Percentiles rank a stretch among this genome's conserved stretches.
These are phyloP conservation scores for Xanthoceras sorbifolium DNA, from an alignment of 345 rosid genomes.

Conservation along the genomic window DNA sequence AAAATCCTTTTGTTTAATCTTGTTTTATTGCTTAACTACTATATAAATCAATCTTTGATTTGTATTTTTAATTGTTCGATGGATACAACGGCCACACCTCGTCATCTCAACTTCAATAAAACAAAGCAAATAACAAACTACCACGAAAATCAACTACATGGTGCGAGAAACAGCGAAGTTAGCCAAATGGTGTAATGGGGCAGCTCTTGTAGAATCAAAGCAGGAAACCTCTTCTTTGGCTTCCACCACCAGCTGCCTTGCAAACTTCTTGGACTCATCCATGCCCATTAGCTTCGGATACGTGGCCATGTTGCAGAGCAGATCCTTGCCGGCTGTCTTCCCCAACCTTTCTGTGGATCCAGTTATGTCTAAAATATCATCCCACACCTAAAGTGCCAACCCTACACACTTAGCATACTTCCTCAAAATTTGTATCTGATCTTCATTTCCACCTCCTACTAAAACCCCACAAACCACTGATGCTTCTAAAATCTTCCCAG, in stretches of 20 bases:
- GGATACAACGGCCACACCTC: too few relatives aligned
- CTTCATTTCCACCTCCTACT: slow-evolving; percentile 32
- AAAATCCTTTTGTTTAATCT: too few relatives aligned
- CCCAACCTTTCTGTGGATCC: slow-evolving; percentile 32
- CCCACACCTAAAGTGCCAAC: slow-evolving; percentile 34
- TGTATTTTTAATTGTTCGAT: too few relatives aligned
- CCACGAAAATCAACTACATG: background rate
- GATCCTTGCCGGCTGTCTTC: slow-evolving; percentile 40
- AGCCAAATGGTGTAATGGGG: slow-evolving; percentile 30
- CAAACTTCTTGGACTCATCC: slow-evolving; percentile 30
- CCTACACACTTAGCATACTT: slow-evolving; percentile 37
- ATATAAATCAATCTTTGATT: too few relatives aligned
- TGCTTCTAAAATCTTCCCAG: slow-evolving; percentile 40
- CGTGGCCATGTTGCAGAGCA: slow-evolving; percentile 34
- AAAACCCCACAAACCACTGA: slow-evolving; percentile 37
- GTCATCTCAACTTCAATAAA: background rate
- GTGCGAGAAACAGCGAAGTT: background rate
- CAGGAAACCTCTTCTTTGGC: slow-evolving; percentile 28
- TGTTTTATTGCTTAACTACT: too few relatives aligned
- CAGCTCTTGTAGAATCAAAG: slow-evolving; percentile 33
- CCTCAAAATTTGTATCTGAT: slow-evolving; percentile 27
- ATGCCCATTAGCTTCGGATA: slow-evolving; percentile 39
- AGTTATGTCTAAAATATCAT: slow-evolving; percentile 36
- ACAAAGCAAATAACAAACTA: background rate
- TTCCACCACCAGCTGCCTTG: slow-evolving; percentile 24